Conservation (phyloP, 2,329 filamentous ascomycete genomes). For the Neofusicoccum ribis region DNA sequence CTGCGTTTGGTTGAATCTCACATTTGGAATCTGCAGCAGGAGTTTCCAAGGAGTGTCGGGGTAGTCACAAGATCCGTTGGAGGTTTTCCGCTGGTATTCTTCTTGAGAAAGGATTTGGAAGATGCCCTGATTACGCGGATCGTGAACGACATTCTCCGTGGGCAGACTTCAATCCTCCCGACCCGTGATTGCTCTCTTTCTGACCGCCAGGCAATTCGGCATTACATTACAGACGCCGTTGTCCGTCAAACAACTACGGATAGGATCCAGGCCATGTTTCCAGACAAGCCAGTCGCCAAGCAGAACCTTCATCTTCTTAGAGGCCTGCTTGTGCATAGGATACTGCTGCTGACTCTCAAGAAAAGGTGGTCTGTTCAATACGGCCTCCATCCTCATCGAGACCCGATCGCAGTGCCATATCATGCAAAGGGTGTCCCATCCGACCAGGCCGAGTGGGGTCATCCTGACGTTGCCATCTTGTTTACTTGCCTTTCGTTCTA, state of each 20-base stretch:
- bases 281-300: constrained; percentile 44
- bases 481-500: constrained; percentile 59
- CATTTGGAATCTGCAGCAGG: constrained; percentile 36
- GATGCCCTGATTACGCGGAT: constrained; percentile 31
- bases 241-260: constrained; percentile 24
- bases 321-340: constrained; percentile 61
- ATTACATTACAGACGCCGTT: constrained; percentile 34
- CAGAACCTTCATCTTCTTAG: constrained; percentile 57
- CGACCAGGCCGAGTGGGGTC: constrained; percentile 64
- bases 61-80: constrained; percentile 40
- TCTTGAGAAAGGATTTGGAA: constrained; percentile 49
- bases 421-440: constrained; percentile 47
- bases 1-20: constrained; percentile 33
- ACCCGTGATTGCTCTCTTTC: constrained; percentile 29
- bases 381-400: constrained; percentile 46
- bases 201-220: constrained; percentile 30
- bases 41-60: constrained; percentile 52
- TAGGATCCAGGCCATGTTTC: constrained; percentile 32
- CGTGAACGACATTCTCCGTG: constrained; percentile 35
- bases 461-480: constrained; percentile 59
- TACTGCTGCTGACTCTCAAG: constrained; percentile 60
- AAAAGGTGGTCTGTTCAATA: constrained; percentile 70
- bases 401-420: constrained; percentile 66
- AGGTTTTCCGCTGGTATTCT: constrained; percentile 58
- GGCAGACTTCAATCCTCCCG: constrained; percentile 29